Evolutionary conservation across 495 filamentous ascomycete species (phyloP).

Genomic region (Parathielavia hyrcaniae): DNA sequence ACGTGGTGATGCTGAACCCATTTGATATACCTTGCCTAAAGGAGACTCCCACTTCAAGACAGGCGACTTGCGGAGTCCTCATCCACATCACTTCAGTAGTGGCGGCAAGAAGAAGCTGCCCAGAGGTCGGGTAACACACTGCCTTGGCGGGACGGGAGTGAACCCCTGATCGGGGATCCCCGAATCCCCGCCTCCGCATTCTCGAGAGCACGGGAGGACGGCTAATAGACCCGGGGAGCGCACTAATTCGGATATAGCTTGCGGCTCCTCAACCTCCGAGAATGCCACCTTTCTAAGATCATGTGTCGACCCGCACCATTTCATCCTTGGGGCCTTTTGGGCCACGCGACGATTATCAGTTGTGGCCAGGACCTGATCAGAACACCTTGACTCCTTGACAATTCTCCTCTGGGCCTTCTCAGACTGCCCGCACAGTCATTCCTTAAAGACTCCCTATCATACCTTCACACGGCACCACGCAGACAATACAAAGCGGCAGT

Average conservation of each 20-base stretch:
- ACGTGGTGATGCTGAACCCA: too few relatives aligned
- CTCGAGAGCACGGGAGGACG: constrained; percentile 20
- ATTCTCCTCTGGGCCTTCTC: neutral
- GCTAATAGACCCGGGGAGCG: constrained; percentile 17
- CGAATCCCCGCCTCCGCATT: constrained; percentile 15
- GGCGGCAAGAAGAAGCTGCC: neutral
- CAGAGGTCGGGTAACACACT: neutral
- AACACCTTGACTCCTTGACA: too few relatives aligned
- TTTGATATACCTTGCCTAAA: too few relatives aligned
- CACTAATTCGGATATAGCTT: constrained; percentile 29
- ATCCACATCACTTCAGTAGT: neutral
- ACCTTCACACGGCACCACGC: neutral
- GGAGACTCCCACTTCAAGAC: too few relatives aligned
- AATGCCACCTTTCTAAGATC: constrained; percentile 30
- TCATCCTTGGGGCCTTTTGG: neutral
- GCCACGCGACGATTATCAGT: neutral
- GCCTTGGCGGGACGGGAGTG: constrained; percentile 7
- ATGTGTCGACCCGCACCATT: neutral
- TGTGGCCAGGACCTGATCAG: neutral
- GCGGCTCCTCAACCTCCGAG: constrained; percentile 32
- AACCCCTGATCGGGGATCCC: constrained; percentile 13
- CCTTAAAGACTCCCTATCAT: neutral
- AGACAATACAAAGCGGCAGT: too few relatives aligned
- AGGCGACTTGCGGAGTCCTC: neutral
- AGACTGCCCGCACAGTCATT: neutral